phyloP scores from a whole-genome alignment of 257 asterid species.

The Marsdenia floribunda region DNA sequence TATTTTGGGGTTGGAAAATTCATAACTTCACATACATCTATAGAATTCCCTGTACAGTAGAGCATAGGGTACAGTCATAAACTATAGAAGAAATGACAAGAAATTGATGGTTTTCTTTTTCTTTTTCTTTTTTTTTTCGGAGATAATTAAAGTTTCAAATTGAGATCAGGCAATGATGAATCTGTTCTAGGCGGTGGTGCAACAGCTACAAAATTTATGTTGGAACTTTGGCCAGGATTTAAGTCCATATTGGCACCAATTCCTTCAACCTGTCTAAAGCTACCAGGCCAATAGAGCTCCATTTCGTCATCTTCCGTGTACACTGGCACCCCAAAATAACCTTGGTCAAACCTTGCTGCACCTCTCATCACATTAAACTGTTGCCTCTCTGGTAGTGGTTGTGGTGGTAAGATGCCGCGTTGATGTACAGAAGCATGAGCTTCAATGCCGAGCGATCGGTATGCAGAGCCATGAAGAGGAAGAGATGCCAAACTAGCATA shows the following conservation, averaged over 20 bases:
- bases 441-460: constrained; percentile 67
- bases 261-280: constrained; percentile 67
- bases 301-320: constrained; percentile 58
- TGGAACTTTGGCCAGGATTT: constrained; percentile 37
- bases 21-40: neutral
- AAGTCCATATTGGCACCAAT: constrained; percentile 20
- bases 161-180: constrained; percentile 67
- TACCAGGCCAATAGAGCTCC: constrained; percentile 77
- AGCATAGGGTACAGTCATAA: neutral
- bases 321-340: constrained; percentile 52
- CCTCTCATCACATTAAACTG: constrained; percentile 33
- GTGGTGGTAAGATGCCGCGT: constrained; percentile 20
- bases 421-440: constrained; percentile 74
- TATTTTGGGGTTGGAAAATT: neutral
- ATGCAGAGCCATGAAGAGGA: constrained; percentile 70
- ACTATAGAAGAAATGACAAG: neutral
- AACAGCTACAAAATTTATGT: constrained; percentile 35
- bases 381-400: constrained; percentile 29
- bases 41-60: constrained; percentile 7
- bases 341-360: constrained; percentile 64
- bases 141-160: constrained; percentile 45
- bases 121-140: too few relatives aligned
- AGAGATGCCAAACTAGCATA: constrained; percentile 81
- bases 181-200: constrained; percentile 44
- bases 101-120: neutral